These are phyloP conservation scores for Fusarium albidum DNA, from an alignment of 2,329 filamentous ascomycete genomes.

Conservation along the genomic window DNA sequence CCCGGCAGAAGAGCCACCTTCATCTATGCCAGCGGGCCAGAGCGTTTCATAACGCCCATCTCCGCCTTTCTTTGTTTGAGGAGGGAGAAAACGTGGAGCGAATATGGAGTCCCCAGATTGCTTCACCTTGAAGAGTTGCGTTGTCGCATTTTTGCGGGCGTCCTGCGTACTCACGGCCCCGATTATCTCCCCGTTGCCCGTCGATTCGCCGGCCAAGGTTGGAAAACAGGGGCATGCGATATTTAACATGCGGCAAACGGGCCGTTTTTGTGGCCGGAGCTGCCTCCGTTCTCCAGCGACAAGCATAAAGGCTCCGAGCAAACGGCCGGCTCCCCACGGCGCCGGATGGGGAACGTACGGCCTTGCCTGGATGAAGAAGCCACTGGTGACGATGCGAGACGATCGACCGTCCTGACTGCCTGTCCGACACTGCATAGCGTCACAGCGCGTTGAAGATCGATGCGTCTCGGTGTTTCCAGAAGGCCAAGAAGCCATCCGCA, in stretches of 20 bases:
- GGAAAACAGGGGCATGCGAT: conserved; percentile 27
- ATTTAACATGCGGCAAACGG: conserved; percentile 27
- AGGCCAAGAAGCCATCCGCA: conserved; percentile 7
- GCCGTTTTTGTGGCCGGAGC: conserved; percentile 30
- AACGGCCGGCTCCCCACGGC: conserved; percentile 35
- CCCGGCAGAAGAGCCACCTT: conserved; percentile 15
- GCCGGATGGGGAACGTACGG: conserved; percentile 28
- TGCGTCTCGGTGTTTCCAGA: background rate
- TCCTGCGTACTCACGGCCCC: conserved; percentile 9
- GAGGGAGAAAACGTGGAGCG: conserved; percentile 17
- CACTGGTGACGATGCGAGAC: background rate
- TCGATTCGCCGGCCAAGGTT: conserved; percentile 16
- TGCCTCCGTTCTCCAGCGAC: conserved; percentile 28
- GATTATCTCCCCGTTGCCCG: background rate
- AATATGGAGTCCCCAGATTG: conserved; percentile 31
- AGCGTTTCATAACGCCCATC: conserved; percentile 28
- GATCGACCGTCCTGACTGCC: background rate
- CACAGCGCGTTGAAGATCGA: conserved; percentile 12
- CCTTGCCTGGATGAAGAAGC: background rate
- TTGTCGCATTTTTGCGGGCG: conserved; percentile 9
- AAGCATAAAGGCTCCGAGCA: conserved; percentile 40
- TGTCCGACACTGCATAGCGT: conserved; percentile 1
- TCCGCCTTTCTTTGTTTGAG: conserved; percentile 17
- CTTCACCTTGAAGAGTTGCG: conserved; percentile 15
- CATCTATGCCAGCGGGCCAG: conserved; percentile 9